A percentile compares a stretch with the other conserved stretches of the same genome.
Conservation (phyloP, 108 stramenopile genomes). For the Conticribra weissflogii region DNA sequence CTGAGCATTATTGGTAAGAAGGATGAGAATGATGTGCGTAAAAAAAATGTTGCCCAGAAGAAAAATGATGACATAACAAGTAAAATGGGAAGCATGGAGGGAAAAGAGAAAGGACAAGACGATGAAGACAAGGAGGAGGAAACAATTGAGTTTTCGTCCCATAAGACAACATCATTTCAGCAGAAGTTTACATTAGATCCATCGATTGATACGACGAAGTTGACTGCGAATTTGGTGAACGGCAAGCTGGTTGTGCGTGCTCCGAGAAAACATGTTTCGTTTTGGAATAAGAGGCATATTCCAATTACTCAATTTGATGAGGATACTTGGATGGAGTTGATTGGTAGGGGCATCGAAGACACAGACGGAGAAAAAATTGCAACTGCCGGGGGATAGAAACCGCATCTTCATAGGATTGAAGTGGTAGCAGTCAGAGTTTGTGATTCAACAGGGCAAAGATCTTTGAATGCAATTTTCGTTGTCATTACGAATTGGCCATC, state of each 20-base stretch:
- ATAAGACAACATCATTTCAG: slow-evolving; percentile 40
- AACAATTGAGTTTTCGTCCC: slow-evolving; percentile 17
- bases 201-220: slow-evolving; percentile 53
- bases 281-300: slow-evolving; percentile 29
- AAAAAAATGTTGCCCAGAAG: background rate
- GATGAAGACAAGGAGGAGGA: background rate
- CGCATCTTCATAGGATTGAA: too few species aligned
- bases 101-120: slow-evolving; percentile 4
- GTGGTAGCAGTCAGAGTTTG: too few species aligned
- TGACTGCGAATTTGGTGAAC: slow-evolving; percentile 61
- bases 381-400: background rate
- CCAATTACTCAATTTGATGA: slow-evolving; percentile 43
- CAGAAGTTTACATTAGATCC: slow-evolving; percentile 67
- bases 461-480: background rate
- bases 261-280: slow-evolving; percentile 17
- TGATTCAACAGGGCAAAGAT: too few species aligned
- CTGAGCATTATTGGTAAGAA: slow-evolving; percentile 30
- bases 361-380: background rate
- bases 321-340: slow-evolving; percentile 15
- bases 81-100: background rate
- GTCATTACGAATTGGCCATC: too few species aligned
- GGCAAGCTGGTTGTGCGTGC: slow-evolving; percentile 65
- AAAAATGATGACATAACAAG: slow-evolving; percentile 4
- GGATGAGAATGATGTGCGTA: slow-evolving; percentile 7
- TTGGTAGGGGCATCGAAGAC: background rate